These are phyloP conservation scores for Blumeria hordei DNA, from an alignment of 2,329 filamentous ascomycete genomes.

Conservation along the genomic window DNA sequence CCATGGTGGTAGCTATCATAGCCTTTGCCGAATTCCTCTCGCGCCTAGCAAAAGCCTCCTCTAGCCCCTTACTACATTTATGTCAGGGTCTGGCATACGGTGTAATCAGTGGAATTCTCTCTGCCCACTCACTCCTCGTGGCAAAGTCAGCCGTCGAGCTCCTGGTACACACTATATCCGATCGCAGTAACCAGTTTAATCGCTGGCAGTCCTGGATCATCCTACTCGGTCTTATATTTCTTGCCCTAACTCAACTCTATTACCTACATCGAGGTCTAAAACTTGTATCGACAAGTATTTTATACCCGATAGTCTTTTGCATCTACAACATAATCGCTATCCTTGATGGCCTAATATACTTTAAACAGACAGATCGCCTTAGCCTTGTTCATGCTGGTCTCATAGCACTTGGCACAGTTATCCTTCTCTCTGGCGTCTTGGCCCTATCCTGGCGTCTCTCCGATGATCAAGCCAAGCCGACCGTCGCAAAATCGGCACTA, in stretches of 20 bases:
- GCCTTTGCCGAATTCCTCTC: slow-evolving; percentile 32
- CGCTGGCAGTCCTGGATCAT: slow-evolving; percentile 91
- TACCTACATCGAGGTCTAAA: slow-evolving; percentile 87
- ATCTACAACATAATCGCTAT: slow-evolving; percentile 99
- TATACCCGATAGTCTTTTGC: slow-evolving; percentile 95
- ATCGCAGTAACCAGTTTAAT: slow-evolving; percentile 78
- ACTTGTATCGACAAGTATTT: slow-evolving; percentile 78
- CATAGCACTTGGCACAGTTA: slow-evolving; percentile 65
- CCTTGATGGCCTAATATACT: slow-evolving; percentile 89
- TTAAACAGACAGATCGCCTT: slow-evolving; percentile 65
- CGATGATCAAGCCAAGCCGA: slow-evolving; percentile 42
- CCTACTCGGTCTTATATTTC: slow-evolving; percentile 50
- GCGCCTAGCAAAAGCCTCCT: slow-evolving; percentile 26
- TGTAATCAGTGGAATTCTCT: slow-evolving; percentile 73
- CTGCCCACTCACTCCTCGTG: slow-evolving; percentile 75
- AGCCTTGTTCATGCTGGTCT: slow-evolving; percentile 51
- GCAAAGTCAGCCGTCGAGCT: slow-evolving; percentile 94
- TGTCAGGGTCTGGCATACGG: slow-evolving; percentile 71
- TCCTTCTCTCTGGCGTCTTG: slow-evolving; percentile 69
- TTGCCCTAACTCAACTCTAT: slow-evolving; percentile 80
- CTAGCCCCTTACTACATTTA: slow-evolving; percentile 45
- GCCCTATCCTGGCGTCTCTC: slow-evolving; percentile 84
- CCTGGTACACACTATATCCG: slow-evolving; percentile 63
- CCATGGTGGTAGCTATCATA: slow-evolving; percentile 48
- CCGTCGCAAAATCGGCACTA: slow-evolving; percentile 40